Conservation (phyloP, 177 flowering plant genomes). For the Vitis hybrid region DNA sequence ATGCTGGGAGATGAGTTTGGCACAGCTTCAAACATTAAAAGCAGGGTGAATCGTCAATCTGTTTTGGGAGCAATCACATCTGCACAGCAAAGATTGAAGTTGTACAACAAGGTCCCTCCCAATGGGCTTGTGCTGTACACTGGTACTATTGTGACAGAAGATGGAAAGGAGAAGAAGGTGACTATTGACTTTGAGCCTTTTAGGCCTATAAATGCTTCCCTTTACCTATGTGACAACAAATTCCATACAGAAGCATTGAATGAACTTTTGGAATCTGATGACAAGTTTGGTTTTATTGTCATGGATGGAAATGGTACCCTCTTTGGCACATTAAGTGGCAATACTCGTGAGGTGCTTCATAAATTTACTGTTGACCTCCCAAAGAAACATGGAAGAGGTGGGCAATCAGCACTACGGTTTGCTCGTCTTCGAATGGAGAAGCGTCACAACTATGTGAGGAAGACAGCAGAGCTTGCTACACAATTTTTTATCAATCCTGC, state of each 20-base stretch:
- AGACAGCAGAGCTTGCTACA: conserved; percentile 21
- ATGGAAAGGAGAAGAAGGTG: conserved; percentile 27
- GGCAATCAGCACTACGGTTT: conserved; percentile 17
- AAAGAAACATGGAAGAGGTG: conserved; percentile 24
- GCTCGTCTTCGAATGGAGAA: conserved; percentile 19
- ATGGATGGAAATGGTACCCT: conserved; percentile 24
- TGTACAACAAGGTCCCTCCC: conserved; percentile 24
- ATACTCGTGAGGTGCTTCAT: conserved; percentile 18
- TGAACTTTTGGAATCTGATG: conserved; percentile 23
- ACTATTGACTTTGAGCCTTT: conserved; percentile 24
- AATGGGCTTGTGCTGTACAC: conserved; percentile 24
- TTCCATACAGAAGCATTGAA: conserved; percentile 25
- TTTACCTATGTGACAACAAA: conserved; percentile 27
- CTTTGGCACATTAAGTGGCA: conserved; percentile 24
- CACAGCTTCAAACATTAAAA: conserved; percentile 21
- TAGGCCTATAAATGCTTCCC: conserved; percentile 21
- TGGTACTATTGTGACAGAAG: conserved; percentile 25
- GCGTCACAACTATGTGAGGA: conserved; percentile 19
- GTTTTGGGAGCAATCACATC: conserved; percentile 27
- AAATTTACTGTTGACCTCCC: conserved; percentile 20
- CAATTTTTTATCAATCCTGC: conserved; percentile 18
- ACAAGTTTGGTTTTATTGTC: conserved; percentile 23
- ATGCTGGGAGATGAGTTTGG: conserved; percentile 21
- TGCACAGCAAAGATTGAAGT: conserved; percentile 25
- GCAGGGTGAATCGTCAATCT: conserved; percentile 26